A percentile compares a stretch with the other conserved stretches of the same genome.
These are phyloP conservation scores for Colletotrichum orchidophilum DNA, from an alignment of 2,329 filamentous ascomycete species.

Conservation along the genomic window DNA sequence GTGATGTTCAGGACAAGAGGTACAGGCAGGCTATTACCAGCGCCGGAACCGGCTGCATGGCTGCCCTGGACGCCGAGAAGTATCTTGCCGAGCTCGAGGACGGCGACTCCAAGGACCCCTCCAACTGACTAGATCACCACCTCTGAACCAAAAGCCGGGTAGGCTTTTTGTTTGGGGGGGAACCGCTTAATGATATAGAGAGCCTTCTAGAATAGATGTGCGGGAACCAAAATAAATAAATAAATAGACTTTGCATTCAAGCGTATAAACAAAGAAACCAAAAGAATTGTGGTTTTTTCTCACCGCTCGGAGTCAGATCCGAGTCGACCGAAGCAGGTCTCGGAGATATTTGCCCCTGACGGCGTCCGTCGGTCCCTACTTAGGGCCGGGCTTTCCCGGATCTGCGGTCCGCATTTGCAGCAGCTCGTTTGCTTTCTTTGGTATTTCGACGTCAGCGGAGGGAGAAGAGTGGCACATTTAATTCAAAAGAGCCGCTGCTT, in stretches of 20 bases:
- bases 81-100: slow-evolving; percentile 82
- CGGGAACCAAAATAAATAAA: neutral
- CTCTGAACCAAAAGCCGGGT: slow-evolving; percentile 14
- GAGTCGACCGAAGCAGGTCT: slow-evolving; percentile 5
- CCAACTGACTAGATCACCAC: slow-evolving; percentile 33
- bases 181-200: slow-evolving; percentile 1
- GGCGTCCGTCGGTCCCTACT: neutral
- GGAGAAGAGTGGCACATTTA: neutral
- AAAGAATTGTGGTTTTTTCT: neutral
- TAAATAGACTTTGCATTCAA: slow-evolving; percentile 28
- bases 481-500: slow-evolving; percentile 8
- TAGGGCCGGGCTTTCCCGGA: neutral
- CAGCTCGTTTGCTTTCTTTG: neutral
- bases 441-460: neutral
- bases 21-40: slow-evolving; percentile 98
- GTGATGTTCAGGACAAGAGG: slow-evolving; percentile 98
- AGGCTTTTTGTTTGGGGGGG: neutral
- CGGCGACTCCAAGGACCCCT: slow-evolving; percentile 26
- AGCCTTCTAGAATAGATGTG: slow-evolving; percentile 15
- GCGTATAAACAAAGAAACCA: neutral
- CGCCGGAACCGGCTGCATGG: slow-evolving; percentile 94
- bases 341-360: neutral
- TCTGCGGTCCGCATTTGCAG: neutral
- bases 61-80: slow-evolving; percentile 95
- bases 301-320: neutral